Evolutionary conservation across 164 flowering plant species (phyloP).

Genomic region (Sedum album): DNA sequence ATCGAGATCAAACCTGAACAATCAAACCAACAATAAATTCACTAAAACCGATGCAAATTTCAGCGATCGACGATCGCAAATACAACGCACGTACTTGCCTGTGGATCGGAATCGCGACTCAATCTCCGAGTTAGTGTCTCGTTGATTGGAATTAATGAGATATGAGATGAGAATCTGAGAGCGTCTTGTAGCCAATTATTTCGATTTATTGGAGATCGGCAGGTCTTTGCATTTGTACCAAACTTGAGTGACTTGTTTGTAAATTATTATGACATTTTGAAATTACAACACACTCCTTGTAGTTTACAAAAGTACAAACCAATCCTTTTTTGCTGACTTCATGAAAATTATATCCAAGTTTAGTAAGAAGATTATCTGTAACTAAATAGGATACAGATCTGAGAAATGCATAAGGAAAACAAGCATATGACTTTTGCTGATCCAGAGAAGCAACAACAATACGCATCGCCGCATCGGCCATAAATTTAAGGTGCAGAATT

Average conservation of each 20-base stretch:
- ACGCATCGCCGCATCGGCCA: no score
- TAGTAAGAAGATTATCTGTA: no score
- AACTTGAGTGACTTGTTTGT: neutral
- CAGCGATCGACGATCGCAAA: neutral
- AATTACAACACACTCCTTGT: neutral
- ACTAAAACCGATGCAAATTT: neutral
- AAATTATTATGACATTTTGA: neutral
- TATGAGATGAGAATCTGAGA: neutral
- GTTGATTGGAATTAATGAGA: neutral
- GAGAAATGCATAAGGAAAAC: no score
- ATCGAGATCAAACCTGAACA: neutral
- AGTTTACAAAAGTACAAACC: neutral
- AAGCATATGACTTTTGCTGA: no score
- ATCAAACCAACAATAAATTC: neutral
- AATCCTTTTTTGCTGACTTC: no score
- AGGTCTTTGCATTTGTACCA: neutral
- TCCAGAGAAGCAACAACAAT: no score
- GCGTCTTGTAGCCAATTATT: slow-evolving; percentile 5
- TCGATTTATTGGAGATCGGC: neutral
- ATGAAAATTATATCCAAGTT: no score
- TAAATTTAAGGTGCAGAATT: no score
- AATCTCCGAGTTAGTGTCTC: no score
- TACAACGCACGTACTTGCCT: neutral
- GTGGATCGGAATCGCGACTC: neutral
- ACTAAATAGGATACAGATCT: no score